Conservation (phyloP, 805 yeast species). For the Ogataea corticis region DNA sequence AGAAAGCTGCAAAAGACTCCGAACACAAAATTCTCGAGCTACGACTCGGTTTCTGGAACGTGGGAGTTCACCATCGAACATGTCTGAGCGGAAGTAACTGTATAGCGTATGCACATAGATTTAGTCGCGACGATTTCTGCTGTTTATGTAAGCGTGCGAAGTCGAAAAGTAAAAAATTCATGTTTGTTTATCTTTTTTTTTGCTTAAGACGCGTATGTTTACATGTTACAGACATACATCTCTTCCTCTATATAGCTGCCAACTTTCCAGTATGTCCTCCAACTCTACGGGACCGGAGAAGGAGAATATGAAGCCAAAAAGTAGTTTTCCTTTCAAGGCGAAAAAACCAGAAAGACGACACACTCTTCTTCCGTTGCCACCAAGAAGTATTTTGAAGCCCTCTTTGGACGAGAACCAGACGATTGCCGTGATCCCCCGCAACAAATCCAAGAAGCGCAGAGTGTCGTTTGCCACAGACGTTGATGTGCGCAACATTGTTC, state of each 20-base stretch:
- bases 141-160: constrained; percentile 3
- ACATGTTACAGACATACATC: neutral
- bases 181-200: neutral
- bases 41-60: constrained; percentile 73
- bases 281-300: constrained; percentile 6
- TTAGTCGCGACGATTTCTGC: neutral
- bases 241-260: neutral
- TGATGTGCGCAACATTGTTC: constrained; percentile 51
- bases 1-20: constrained; percentile 61
- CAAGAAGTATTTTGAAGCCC: constrained; percentile 41
- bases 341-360: constrained; percentile 31
- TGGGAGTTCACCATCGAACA: constrained; percentile 63
- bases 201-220: constrained; percentile 4
- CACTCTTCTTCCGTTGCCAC: constrained; percentile 35
- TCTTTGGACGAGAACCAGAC: constrained; percentile 35
- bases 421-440: constrained; percentile 37
- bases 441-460: constrained; percentile 42
- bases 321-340: constrained; percentile 10
- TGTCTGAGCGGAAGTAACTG: constrained; percentile 20
- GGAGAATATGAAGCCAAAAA: constrained; percentile 14
- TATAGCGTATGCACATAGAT: neutral
- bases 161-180: constrained; percentile 2
- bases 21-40: constrained; percentile 66
- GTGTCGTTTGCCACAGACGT: constrained; percentile 81
- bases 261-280: constrained; percentile 4